Percentiles rank a stretch among this genome's conserved stretches.
Conservation (phyloP, 1,284 basidiomycete genomes). For the Cryptococcus floricola region DNA sequence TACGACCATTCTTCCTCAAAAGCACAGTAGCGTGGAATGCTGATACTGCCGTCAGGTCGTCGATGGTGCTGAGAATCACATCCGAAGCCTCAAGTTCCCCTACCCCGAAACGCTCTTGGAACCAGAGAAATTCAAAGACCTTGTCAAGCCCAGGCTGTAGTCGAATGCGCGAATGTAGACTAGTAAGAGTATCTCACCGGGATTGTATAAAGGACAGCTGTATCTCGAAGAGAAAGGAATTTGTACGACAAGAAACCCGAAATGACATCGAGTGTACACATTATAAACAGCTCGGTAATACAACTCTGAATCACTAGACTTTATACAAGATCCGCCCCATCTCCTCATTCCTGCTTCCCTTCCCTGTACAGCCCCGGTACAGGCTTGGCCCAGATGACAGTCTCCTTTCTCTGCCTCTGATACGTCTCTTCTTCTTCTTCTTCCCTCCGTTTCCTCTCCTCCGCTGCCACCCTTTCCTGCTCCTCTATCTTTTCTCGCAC, state of each 20-base stretch:
- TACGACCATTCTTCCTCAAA: conserved; percentile 8
- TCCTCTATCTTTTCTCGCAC: conserved; percentile 16
- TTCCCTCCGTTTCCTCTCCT: conserved; percentile 13
- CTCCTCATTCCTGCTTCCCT: not conserved
- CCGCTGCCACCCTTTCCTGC: conserved; percentile 10
- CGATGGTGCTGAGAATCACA: conserved; percentile 47
- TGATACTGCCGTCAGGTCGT: conserved; percentile 28
- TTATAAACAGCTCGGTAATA: not conserved
- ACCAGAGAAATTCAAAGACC: conserved; percentile 34
- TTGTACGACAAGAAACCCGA: not conserved
- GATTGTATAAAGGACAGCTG: not conserved
- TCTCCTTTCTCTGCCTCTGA: conserved; percentile 22
- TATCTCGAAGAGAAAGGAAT: not conserved
- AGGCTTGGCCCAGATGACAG: conserved; percentile 32
- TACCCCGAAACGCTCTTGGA: conserved; percentile 45
- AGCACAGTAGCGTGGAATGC: not conserved
- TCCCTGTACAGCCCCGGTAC: conserved; percentile 33
- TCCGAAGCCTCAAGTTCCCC: conserved; percentile 29
- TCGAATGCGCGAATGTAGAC: not conserved
- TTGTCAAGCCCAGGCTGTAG: conserved; percentile 14
- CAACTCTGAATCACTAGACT: not conserved
- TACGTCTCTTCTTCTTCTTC: conserved; percentile 29
- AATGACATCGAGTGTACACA: too few relatives aligned
- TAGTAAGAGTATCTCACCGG: not conserved
- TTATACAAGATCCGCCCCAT: not conserved